Conservation (phyloP, 805 yeast species). For the Candida nitratophila region DNA sequence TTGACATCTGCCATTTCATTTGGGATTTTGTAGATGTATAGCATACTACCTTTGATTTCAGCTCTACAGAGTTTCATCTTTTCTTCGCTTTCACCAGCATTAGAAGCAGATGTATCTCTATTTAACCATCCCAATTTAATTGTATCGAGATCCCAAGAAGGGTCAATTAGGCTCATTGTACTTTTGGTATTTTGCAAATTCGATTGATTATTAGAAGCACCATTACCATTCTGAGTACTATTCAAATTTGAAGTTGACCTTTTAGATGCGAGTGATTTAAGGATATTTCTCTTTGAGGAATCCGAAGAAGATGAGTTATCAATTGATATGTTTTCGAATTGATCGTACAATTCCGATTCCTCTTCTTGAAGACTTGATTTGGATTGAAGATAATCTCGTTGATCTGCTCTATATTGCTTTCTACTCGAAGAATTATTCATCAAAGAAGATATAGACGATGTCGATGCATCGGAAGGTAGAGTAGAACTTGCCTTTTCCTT, state of each 20-base stretch:
- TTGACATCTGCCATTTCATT: slow-evolving; percentile 34
- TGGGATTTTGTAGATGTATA: slow-evolving; percentile 56
- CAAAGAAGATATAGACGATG: slow-evolving; percentile 3
- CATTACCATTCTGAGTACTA: background rate
- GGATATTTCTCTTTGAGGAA: background rate
- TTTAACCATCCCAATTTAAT: slow-evolving; percentile 59
- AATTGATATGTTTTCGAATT: background rate
- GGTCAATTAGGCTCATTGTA: slow-evolving; percentile 15
- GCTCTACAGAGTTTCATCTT: slow-evolving; percentile 49
- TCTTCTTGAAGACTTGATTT: background rate
- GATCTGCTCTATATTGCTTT: background rate
- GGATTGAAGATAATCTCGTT: background rate
- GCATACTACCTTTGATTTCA: slow-evolving; percentile 60
- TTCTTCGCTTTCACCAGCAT: slow-evolving; percentile 17
- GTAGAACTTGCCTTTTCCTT: slow-evolving; percentile 13
- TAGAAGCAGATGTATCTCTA: slow-evolving; percentile 26
- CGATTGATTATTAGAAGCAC: background rate
- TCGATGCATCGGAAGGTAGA: slow-evolving; percentile 2
- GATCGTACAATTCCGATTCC: slow-evolving; percentile 7
- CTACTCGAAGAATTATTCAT: background rate
- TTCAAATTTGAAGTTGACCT: background rate
- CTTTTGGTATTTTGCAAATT: background rate
- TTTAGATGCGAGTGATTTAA: background rate
- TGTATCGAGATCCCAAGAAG: slow-evolving; percentile 26
- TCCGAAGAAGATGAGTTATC: background rate